Base-by-base conservation (phyloP, 805 yeast genomes). In the Torulaspora microellipsoides region DNA sequence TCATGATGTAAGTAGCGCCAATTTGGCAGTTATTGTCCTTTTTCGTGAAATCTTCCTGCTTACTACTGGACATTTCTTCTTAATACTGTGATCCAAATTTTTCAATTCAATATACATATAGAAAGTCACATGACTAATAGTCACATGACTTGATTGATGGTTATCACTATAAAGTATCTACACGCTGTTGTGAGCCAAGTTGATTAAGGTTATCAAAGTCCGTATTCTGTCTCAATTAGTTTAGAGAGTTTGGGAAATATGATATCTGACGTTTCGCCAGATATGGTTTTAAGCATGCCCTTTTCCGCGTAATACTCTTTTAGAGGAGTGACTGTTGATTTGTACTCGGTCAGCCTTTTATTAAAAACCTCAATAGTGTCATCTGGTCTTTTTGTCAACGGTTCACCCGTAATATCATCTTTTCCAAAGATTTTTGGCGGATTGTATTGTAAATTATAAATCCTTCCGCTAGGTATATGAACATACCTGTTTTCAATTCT, bases 401-500 rank as follows among this genome's bases (percentile, higher is more conserved):
- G 82, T 59, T 90, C 97, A 0, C 96, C 96, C 0, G 98, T 90
- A 2, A 88, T 58, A 62, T 90, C 97, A 58, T 90, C 98, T 48
- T 67, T 73, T 29, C 88, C 95, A 0, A 88, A 79, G 1, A 73
- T 75, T 55, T 83, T 83, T 8, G 98, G 98, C 6, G 97, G 96
- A 55, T 85, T 89, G 65, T 88, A 90, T 43, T 86, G 80, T 50
- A 85, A 61, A 61, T 86, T 91, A 63, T 90, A 90, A 2, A 89
- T 83, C 51, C 97, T 70, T 0, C 97, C 97, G 40, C 95, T 85
- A 0, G 85, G 79, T 11, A 73, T 60, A 64, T 90, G 97, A 32
- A 89, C 83, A 82, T 86, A 88, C 53, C 97, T 68, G 48, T 86
- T 84, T 54, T 83, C 85, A 15, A 91, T 87, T 58, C 98, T 73